A percentile compares a stretch with the other conserved stretches of the same genome.
Conservation (phyloP, 129 eudicot genomes). For the Artemisia annua region DNA sequence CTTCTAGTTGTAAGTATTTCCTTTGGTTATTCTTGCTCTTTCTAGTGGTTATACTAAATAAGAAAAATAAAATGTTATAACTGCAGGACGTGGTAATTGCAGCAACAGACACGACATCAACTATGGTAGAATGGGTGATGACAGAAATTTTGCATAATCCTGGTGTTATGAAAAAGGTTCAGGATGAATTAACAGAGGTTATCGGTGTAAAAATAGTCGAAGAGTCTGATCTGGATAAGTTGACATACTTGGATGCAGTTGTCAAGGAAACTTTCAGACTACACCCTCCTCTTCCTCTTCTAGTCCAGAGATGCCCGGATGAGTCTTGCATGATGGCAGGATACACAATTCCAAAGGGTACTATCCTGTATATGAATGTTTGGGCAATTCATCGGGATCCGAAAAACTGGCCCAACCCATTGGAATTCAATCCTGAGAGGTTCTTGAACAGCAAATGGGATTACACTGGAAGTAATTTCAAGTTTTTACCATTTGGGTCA, state of each 20-base stretch:
- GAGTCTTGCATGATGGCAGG: conserved; percentile 31
- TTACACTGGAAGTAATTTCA: conserved; percentile 32
- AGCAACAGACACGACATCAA: conserved; percentile 37
- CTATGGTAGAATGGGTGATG: conserved; percentile 40
- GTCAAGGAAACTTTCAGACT: conserved; percentile 40
- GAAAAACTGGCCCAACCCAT: conserved; percentile 32
- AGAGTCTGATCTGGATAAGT: conserved; percentile 29
- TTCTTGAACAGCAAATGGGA: conserved; percentile 25
- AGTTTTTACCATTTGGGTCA: conserved; percentile 37
- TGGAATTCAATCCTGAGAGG: conserved; percentile 40
- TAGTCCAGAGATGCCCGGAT: conserved; percentile 34
- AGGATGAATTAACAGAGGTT: conserved; percentile 31
- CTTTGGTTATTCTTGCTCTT: not conserved
- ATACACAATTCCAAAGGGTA: conserved; percentile 48
- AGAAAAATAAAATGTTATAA: not conserved
- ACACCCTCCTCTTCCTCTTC: conserved; percentile 40
- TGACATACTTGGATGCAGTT: conserved; percentile 46
- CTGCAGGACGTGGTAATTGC: conserved; percentile 39
- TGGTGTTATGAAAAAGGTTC: conserved; percentile 10
- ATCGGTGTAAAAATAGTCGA: conserved; percentile 34
- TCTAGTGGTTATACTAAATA: no score
- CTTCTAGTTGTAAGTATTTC: conserved; percentile 29
- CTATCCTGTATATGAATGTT: conserved; percentile 28
- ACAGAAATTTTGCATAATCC: conserved; percentile 41
- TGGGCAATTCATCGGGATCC: conserved; percentile 45